Base-by-base conservation (phyloP, 352 stramenopile genomes). In the Globisporangium emineosum region DNA sequence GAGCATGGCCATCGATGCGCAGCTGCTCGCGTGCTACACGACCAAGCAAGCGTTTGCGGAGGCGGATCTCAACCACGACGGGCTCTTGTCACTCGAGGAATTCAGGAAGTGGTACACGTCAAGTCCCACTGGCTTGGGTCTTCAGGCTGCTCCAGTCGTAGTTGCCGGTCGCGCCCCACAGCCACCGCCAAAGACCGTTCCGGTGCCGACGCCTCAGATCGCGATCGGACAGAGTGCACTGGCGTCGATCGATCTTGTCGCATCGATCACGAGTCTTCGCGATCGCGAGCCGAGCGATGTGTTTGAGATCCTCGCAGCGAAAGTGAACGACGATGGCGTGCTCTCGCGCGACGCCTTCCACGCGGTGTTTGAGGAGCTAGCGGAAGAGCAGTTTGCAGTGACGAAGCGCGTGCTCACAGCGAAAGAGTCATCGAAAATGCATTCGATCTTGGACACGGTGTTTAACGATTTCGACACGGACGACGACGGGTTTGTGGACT, bases 61-160 rank as follows among this genome's bases (percentile, higher is more conserved):
- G n/a, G 89, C 81, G 13, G 92, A 98, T 69, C 54, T 91, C 17
- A 94, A 97, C 66, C 73, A 72, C 49, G 86, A 96, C 50, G 83
- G 80, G 15, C 81, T 76, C 29, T 59, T 97, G 10, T 91, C 86
- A 21, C 66, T 94, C 6, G 78, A 88, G 45, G 88, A 97, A 57
- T 96, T 97, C 60, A 77, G 81, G 1, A 79, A 69, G 19, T 97
- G 89, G 89, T 97, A 91, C 64, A 71, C 50, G 7, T 50, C 52
- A 53, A 70, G 30, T 40, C 17, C 63, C 2, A 23, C n/a, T 0
- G 50, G 50, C 25, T 10, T 27, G 19, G 43, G 29, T 0, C 23
- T 50, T 7, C 62, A 54, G 37, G 0, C 33, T 50, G 55, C 42
- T 19, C 40, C 42, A 53, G 33, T 37, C 12, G 45, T 42, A 64